A percentile compares a stretch with the other conserved stretches of the same genome.
Conservation (phyloP, 192 early-diverging fungal species). For the Spizellomyces sp. region DNA sequence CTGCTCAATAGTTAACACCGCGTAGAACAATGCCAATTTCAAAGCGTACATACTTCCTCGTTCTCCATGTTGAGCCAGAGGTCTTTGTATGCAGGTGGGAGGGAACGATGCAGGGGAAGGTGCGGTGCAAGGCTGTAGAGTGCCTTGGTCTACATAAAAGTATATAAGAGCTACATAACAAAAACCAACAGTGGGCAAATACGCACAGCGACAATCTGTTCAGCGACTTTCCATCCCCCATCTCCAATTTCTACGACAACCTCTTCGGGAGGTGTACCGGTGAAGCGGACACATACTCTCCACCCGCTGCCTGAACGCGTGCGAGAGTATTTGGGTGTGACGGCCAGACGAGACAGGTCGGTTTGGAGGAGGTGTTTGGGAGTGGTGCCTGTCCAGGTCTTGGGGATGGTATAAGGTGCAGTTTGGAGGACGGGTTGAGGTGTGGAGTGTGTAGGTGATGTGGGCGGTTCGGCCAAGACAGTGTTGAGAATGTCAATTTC, state of each 20-base stretch:
- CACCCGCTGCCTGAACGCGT: too few species aligned
- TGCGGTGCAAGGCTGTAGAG: conserved; percentile 46
- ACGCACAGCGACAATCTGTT: too few species aligned
- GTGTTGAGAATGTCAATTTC: conserved; percentile 22
- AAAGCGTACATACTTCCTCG: conserved; percentile 6
- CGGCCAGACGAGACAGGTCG: too few species aligned
- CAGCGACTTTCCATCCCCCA: too few species aligned
- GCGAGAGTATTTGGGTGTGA: too few species aligned
- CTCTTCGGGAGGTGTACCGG: too few species aligned
- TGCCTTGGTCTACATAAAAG: conserved; percentile 38
- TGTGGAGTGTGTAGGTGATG: not conserved
- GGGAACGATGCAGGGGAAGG: conserved; percentile 52
- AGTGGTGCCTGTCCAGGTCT: conserved; percentile 37
- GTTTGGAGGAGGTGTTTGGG: too few species aligned
- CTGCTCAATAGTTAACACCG: too few species aligned
- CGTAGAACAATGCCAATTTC: too few species aligned
- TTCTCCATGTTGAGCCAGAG: conserved; percentile 59
- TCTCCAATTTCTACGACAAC: too few species aligned
- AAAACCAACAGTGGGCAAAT: conserved; percentile 28
- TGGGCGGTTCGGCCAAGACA: not conserved
- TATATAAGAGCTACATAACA: conserved; percentile 17
- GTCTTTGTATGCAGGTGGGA: conserved; percentile 63
- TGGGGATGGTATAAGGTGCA: conserved; percentile 3
- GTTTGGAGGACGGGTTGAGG: not conserved
- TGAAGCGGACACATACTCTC: too few species aligned